A percentile compares a stretch with the other conserved stretches of the same genome.
Conservation (phyloP, 164 flowering plant species). For the Tinospora cordifolia region DNA sequence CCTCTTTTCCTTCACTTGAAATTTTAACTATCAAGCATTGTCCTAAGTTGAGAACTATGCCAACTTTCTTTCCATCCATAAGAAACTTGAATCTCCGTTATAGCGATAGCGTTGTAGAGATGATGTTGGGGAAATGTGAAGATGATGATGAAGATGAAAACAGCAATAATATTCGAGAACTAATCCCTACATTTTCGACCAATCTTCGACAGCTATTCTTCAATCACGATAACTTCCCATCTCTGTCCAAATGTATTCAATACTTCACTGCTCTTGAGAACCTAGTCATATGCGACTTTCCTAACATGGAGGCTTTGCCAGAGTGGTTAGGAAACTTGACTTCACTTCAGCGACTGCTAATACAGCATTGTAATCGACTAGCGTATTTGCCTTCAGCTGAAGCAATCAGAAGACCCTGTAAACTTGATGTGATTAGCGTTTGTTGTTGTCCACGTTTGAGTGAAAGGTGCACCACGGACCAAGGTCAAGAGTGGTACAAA, state of each 20-base stretch:
- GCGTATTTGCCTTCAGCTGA: neutral
- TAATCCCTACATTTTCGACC: too few relatives aligned
- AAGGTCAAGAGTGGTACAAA: slow-evolving; percentile 1
- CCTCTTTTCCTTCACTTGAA: slow-evolving; percentile 3
- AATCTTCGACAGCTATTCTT: too few relatives aligned
- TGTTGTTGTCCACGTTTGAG: neutral
- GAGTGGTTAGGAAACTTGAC: neutral
- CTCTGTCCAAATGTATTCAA: neutral
- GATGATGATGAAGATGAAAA: too few relatives aligned
- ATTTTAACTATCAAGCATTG: neutral
- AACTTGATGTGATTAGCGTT: neutral
- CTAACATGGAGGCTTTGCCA: neutral
- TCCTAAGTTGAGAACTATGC: neutral
- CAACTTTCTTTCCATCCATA: neutral
- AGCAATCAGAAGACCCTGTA: neutral
- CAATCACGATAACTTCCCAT: neutral
- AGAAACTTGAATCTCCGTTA: too few relatives aligned
- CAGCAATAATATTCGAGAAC: too few relatives aligned
- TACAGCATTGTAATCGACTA: neutral
- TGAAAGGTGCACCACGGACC: neutral
- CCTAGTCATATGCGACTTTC: neutral
- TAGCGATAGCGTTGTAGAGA: neutral
- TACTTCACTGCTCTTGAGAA: neutral
- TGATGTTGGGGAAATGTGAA: neutral
- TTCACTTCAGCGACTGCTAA: neutral